These are phyloP conservation scores for Breviolum minutum DNA, from an alignment of 73 alveolate genomes.

Conservation along the genomic window DNA sequence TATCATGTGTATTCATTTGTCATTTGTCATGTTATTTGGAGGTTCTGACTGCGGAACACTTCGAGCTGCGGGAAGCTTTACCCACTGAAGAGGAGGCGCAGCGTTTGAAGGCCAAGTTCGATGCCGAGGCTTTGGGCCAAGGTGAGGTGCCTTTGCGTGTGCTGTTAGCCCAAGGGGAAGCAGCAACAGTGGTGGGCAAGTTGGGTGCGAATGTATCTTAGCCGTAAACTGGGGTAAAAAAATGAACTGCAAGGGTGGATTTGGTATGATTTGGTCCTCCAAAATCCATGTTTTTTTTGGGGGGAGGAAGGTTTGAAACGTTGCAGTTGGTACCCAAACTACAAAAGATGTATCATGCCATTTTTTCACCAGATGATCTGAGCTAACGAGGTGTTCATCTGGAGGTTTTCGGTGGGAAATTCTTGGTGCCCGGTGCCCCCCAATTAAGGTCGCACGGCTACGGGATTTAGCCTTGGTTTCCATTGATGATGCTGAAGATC, in stretches of 20 bases:
- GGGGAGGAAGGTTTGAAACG: too few species aligned
- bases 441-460: slow-evolving; percentile 33
- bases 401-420: too few species aligned
- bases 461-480: slow-evolving; percentile 82
- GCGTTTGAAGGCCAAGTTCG: slow-evolving; percentile 35
- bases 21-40: not conserved
- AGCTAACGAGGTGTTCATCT: too few species aligned
- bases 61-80: slow-evolving; percentile 82
- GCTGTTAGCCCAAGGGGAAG: slow-evolving; percentile 81
- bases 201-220: slow-evolving; percentile 66
- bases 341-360: too few species aligned
- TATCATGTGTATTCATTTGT: not conserved
- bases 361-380: too few species aligned
- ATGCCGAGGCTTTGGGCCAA: slow-evolving; percentile 38
- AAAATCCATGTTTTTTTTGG: too few species aligned
- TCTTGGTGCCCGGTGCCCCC: too few species aligned
- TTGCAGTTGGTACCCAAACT: too few species aligned
- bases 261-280: too few species aligned
- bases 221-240: too few species aligned
- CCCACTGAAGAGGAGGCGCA: slow-evolving; percentile 38
- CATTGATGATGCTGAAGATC: slow-evolving; percentile 77
- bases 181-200: slow-evolving; percentile 89
- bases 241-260: too few species aligned
- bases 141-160: slow-evolving; percentile 85
- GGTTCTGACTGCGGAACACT: slow-evolving; percentile 65